These are phyloP conservation scores for Neopestalotiopsis rosae DNA, from an alignment of 2,329 filamentous ascomycete genomes.

Conservation along the genomic window DNA sequence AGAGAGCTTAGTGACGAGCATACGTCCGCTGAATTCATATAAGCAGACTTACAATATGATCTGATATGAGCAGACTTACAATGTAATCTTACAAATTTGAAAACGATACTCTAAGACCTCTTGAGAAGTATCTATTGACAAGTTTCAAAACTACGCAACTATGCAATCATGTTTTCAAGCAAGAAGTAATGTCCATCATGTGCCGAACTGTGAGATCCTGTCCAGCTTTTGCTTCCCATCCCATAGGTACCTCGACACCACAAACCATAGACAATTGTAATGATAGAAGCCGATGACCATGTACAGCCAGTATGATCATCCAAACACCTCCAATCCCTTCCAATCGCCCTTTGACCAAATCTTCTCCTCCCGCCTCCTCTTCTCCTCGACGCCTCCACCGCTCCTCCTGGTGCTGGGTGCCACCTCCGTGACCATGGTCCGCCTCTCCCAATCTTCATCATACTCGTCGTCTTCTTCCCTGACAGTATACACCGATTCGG, in stretches of 20 bases:
- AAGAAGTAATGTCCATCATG: no score
- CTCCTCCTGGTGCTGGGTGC: background rate
- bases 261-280: background rate
- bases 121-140: no score
- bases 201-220: no score
- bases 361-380: background rate
- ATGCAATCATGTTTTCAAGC: no score
- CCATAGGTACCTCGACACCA: background rate
- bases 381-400: background rate
- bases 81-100: no score
- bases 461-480: background rate
- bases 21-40: no score
- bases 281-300: background rate
- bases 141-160: no score
- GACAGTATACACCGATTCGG: background rate
- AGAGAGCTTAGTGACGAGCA: background rate
- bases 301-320: background rate
- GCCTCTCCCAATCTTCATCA: background rate
- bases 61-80: no score
- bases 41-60: no score
- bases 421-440: conserved; percentile 1
- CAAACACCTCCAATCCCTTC: conserved; percentile 3
- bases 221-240: no score
- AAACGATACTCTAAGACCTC: no score
- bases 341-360: conserved; percentile 9